Evolutionary conservation across 345 rosid species (phyloP).

Genomic region (Conringia planisiliqua): DNA sequence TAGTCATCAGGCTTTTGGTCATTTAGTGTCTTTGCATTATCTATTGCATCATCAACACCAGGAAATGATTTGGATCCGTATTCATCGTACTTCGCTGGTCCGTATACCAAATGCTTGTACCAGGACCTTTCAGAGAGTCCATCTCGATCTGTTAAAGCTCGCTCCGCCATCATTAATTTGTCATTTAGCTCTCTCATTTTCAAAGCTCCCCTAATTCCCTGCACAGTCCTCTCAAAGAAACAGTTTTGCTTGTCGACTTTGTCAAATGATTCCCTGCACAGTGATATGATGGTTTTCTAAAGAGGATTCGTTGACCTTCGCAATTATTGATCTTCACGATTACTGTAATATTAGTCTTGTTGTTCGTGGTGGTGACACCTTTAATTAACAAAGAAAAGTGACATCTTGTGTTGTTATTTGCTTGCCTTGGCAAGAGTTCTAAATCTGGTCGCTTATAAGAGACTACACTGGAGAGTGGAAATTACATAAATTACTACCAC

Average conservation of each 20-base stretch:
- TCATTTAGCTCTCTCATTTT: slow-evolving; percentile 67
- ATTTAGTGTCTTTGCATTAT: slow-evolving; percentile 48
- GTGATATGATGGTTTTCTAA: not conserved
- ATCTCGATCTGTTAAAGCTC: slow-evolving; percentile 69
- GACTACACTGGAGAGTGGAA: too few relatives aligned
- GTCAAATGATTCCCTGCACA: too few relatives aligned
- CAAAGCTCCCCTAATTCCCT: slow-evolving; percentile 14
- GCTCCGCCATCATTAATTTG: slow-evolving; percentile 74
- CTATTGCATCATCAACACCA: slow-evolving; percentile 68
- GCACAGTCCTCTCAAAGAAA: not conserved
- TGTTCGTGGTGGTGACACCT: too few relatives aligned
- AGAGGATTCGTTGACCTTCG: not conserved
- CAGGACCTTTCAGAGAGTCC: slow-evolving; percentile 67
- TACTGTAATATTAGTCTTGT: not conserved
- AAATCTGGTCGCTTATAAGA: too few relatives aligned
- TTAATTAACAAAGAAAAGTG: too few relatives aligned
- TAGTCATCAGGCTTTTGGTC: too few relatives aligned
- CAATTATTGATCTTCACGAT: slow-evolving; percentile 11
- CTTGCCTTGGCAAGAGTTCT: too few relatives aligned
- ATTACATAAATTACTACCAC: too few relatives aligned
- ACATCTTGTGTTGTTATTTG: too few relatives aligned
- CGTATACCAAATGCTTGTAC: slow-evolving; percentile 84
- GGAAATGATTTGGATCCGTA: slow-evolving; percentile 79
- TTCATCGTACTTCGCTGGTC: slow-evolving; percentile 64
- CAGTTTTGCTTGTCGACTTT: not conserved